Conservation (phyloP, 2,329 filamentous ascomycete genomes). For the Coniella lustricola region DNA sequence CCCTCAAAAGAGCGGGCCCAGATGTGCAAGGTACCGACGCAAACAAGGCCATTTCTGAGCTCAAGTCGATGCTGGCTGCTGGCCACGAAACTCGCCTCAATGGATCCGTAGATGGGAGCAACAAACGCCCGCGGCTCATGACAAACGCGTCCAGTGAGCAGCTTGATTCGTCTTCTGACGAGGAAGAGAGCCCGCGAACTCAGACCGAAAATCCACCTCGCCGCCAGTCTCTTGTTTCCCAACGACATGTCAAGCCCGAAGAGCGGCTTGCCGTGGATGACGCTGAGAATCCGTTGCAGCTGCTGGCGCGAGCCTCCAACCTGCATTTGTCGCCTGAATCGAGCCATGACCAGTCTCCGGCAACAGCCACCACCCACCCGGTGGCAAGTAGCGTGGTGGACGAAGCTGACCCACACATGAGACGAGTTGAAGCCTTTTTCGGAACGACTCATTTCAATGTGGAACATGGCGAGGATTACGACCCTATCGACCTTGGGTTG, state of each 20-base stretch:
- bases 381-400: conserved; percentile 17
- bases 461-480: conserved; percentile 56
- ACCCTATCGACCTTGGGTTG: conserved; percentile 64
- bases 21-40: conserved; percentile 37
- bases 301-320: conserved; percentile 66
- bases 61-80: conserved; percentile 33
- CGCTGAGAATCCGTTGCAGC: conserved; percentile 67
- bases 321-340: conserved; percentile 46
- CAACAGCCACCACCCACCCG: conserved; percentile 11
- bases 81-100: conserved; percentile 17
- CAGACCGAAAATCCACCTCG: conserved; percentile 2
- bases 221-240: conserved; percentile 20
- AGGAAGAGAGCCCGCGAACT: conserved; percentile 20
- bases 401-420: conserved; percentile 31
- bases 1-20: conserved; percentile 46
- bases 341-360: conserved; percentile 16
- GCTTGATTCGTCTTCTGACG: conserved; percentile 27
- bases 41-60: conserved; percentile 37
- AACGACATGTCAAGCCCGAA: conserved; percentile 26
- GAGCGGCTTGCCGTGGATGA: conserved; percentile 60
- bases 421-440: conserved; percentile 58
- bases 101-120: conserved; percentile 13
- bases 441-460: conserved; percentile 55
- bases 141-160: conserved; percentile 21
- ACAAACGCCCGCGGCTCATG: conserved; percentile 17